phyloP scores from a whole-genome alignment of 306 rosid species.

The Fragaria nilgerrensis region DNA sequence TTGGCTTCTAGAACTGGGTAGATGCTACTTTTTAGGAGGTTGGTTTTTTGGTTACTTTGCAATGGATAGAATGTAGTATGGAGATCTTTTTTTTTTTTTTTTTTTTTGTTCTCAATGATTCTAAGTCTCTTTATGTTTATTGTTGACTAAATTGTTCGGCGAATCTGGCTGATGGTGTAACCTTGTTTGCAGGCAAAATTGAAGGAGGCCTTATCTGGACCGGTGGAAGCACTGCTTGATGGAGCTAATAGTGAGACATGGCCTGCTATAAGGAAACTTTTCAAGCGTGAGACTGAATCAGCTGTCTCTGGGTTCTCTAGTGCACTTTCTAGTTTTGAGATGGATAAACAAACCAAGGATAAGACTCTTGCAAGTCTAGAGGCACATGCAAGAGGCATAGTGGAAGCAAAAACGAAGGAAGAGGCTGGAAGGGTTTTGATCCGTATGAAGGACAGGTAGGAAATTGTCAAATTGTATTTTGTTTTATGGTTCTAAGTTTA shows the following conservation, averaged over 20 bases:
- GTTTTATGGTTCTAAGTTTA: conserved; percentile 34
- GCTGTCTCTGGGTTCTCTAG: conserved; percentile 64
- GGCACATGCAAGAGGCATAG: conserved; percentile 68
- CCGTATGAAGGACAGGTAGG: conserved; percentile 94
- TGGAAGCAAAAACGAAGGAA: conserved; percentile 86
- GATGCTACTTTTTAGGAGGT: neutral
- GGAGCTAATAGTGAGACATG: conserved; percentile 89
- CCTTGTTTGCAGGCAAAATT: conserved; percentile 65
- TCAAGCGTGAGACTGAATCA: conserved; percentile 66
- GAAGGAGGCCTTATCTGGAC: conserved; percentile 72
- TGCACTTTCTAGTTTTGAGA: conserved; percentile 73
- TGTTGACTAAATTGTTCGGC: conserved; percentile 15
- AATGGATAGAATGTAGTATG: neutral
- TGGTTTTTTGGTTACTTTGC: neutral
- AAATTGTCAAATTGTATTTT: conserved; percentile 22
- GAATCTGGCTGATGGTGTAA: conserved; percentile 34
- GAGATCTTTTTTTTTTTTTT: conserved; percentile 14
- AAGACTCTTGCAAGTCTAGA: conserved; percentile 49
- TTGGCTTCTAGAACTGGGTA: neutral
- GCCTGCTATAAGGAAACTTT: conserved; percentile 79
- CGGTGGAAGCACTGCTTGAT: conserved; percentile 87
- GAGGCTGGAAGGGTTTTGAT: conserved; percentile 93
- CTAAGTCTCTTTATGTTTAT: conserved; percentile 13
- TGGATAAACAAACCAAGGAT: conserved; percentile 58
- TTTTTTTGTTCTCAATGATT: neutral